Evolutionary conservation across 345 rosid genomes (phyloP).

Genomic region (Syzygium aromaticum): DNA sequence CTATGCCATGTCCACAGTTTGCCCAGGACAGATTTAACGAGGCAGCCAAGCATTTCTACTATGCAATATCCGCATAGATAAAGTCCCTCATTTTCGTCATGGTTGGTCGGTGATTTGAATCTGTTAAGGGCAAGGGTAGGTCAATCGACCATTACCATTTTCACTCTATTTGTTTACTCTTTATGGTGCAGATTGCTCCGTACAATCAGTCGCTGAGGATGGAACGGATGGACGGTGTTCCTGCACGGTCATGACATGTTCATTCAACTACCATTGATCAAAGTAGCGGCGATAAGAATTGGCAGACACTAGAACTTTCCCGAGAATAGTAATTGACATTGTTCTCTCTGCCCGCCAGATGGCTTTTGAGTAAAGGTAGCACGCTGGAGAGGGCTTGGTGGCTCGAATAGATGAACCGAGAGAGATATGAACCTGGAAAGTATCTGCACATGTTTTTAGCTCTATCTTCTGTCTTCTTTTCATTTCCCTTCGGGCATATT

Average conservation of each 20-base stretch:
- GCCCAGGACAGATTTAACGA: conserved; percentile 89
- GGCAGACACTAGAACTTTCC: background rate
- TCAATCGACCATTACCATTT: background rate
- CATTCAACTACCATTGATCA: background rate
- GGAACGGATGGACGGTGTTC: conserved; percentile 58
- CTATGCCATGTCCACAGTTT: conserved; percentile 77
- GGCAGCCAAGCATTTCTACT: conserved; percentile 18
- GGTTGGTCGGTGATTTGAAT: background rate
- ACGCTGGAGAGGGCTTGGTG: background rate
- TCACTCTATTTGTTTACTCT: background rate
- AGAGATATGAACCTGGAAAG: background rate
- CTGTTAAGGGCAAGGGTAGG: background rate
- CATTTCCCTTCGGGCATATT: background rate
- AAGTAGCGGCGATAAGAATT: background rate
- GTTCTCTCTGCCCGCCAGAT: background rate
- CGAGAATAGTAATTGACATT: background rate
- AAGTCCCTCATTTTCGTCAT: background rate
- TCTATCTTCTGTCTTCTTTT: background rate
- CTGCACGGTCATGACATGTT: conserved; percentile 8
- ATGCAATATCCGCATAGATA: background rate
- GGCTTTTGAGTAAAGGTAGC: background rate
- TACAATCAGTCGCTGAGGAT: conserved; percentile 69
- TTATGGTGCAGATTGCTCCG: conserved; percentile 64
- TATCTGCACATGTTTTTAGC: background rate
- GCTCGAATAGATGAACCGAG: background rate